A percentile compares a stretch with the other conserved stretches of the same genome.
Evolutionary conservation across 441 rosid genomes (phyloP).

Genomic region (Isatis lusitanica): DNA sequence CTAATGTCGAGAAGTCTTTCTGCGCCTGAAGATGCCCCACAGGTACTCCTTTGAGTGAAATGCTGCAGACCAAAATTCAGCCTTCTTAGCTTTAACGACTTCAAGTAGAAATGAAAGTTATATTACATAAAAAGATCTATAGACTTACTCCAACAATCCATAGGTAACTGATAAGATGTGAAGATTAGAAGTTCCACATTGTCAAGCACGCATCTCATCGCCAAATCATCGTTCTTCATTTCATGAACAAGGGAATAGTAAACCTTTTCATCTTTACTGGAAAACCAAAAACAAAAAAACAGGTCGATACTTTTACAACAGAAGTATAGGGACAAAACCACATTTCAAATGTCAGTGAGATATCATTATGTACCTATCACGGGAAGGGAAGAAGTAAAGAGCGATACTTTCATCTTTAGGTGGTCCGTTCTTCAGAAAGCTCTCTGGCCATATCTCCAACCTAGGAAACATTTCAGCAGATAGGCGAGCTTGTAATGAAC

Average conservation of each 20-base stretch:
- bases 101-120: neutral
- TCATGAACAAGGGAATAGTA: constrained; percentile 47
- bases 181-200: constrained; percentile 67
- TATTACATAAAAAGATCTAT: neutral
- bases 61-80: constrained; percentile 44
- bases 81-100: neutral
- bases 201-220: constrained; percentile 50
- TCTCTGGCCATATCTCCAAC: constrained; percentile 57
- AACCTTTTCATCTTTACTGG: constrained; percentile 43
- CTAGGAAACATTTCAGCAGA: constrained; percentile 54
- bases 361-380: constrained; percentile 40
- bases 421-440: constrained; percentile 44
- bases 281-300: constrained; percentile 5
- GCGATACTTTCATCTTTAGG: constrained; percentile 58
- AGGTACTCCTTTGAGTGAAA: constrained; percentile 53
- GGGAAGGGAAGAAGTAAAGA: constrained; percentile 62
- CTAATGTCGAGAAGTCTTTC: constrained; percentile 33
- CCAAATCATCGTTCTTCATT: constrained; percentile 51
- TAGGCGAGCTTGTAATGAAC: constrained; percentile 44
- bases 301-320: constrained; percentile 1
- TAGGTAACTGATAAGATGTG: constrained; percentile 59
- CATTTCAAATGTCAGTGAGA: neutral
- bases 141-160: constrained; percentile 57
- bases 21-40: constrained; percentile 71
- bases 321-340: neutral